These are phyloP conservation scores for Rhizoclosmatium sp. DNA, from an alignment of 192 early-diverging fungal species.

Conservation along the genomic window DNA sequence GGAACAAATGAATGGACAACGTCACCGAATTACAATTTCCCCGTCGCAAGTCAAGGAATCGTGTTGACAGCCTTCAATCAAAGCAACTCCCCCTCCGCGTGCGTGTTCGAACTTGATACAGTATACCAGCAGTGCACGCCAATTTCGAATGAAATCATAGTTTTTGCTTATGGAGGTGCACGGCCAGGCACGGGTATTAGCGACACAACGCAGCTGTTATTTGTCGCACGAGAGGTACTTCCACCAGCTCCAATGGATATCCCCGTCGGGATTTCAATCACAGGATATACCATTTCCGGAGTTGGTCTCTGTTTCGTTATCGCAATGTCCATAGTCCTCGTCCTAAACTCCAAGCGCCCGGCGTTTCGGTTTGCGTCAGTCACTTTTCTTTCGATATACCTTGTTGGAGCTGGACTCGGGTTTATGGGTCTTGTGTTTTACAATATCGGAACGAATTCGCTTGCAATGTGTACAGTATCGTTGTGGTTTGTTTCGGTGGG, in stretches of 20 bases:
- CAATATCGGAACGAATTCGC: background rate
- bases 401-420: slow-evolving; percentile 4
- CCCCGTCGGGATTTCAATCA: background rate
- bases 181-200: background rate
- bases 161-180: slow-evolving; percentile 24
- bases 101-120: background rate
- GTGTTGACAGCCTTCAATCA: slow-evolving; percentile 10
- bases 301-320: slow-evolving; percentile 14
- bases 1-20: background rate
- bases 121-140: background rate
- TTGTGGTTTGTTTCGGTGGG: slow-evolving; percentile 26
- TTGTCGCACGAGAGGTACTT: background rate
- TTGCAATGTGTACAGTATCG: slow-evolving; percentile 14
- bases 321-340: background rate
- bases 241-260: slow-evolving; percentile 20
- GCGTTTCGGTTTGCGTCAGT: slow-evolving; percentile 28
- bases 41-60: slow-evolving; percentile 10
- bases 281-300: slow-evolving; percentile 3
- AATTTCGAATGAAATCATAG: slow-evolving; percentile 1
- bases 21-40: background rate
- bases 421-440: slow-evolving; percentile 20
- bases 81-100: background rate
- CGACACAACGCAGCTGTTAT: background rate
- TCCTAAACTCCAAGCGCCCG: background rate
- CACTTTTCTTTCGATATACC: slow-evolving; percentile 18